Conservation (phyloP, 495 filamentous ascomycete genomes). For the Pyrenula massariospora region DNA sequence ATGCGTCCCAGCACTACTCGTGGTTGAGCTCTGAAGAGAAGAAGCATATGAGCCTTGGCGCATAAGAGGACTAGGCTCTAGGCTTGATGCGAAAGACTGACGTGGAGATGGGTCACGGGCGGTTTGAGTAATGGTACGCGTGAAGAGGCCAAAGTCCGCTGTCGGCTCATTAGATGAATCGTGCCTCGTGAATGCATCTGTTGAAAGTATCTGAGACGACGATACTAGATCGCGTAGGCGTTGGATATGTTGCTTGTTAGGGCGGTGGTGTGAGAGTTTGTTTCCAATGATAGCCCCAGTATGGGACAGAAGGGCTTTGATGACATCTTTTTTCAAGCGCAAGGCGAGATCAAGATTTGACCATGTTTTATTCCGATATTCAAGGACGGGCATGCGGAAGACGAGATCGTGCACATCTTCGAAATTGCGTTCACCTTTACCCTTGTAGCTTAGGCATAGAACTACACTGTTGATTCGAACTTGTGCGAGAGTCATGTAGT, state of each 20-base stretch:
- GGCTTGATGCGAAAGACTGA: slow-evolving; percentile 1
- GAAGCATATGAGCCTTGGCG: slow-evolving; percentile 6
- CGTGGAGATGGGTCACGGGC: slow-evolving; percentile 5
- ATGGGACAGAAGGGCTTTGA: slow-evolving; percentile 87
- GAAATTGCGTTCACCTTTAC: slow-evolving; percentile 85
- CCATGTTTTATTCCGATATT: slow-evolving; percentile 98
- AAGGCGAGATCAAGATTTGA: slow-evolving; percentile 92
- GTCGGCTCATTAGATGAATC: slow-evolving; percentile 27
- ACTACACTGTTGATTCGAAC: slow-evolving; percentile 92
- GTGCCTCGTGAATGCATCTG: no score
- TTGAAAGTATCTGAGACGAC: slow-evolving; percentile 33
- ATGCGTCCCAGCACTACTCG: not conserved
- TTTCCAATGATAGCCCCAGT: slow-evolving; percentile 94
- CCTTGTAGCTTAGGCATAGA: slow-evolving; percentile 92
- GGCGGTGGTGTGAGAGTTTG: slow-evolving; percentile 83
- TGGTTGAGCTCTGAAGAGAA: slow-evolving; percentile 1
- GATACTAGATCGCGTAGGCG: slow-evolving; percentile 69
- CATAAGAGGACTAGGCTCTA: not conserved
- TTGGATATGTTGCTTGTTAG: slow-evolving; percentile 63
- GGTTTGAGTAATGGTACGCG: not conserved
- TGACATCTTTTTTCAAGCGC: slow-evolving; percentile 84
- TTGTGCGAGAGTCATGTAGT: slow-evolving; percentile 94
- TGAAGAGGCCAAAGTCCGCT: slow-evolving; percentile 5
- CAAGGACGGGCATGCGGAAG: slow-evolving; percentile 86
- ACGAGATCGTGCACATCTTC: slow-evolving; percentile 96